Conservation (phyloP, 495 filamentous ascomycete genomes). For the Trichoderma reesei region DNA sequence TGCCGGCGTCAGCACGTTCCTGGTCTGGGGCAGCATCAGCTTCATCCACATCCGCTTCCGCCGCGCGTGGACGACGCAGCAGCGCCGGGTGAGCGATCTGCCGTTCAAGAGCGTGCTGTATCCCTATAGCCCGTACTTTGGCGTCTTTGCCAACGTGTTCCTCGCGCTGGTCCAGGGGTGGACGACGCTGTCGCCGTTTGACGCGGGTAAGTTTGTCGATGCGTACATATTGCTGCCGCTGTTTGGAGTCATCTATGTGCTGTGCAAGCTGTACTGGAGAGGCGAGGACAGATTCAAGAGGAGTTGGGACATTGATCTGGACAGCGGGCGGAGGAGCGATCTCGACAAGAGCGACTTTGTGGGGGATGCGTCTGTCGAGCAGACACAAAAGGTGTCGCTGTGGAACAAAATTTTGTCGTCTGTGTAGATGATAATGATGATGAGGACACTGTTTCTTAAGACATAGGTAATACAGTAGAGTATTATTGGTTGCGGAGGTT, state of each 20-base stretch:
- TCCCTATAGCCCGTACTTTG: conserved; percentile 54
- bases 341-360: conserved; percentile 4
- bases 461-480: too few species aligned
- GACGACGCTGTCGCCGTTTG: conserved; percentile 45
- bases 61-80: conserved; percentile 45
- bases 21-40: conserved; percentile 57
- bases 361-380: background rate
- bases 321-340: conserved; percentile 9
- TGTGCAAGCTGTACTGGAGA: conserved; percentile 39
- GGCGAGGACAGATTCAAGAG: conserved; percentile 2
- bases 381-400: background rate
- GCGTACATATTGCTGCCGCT: conserved; percentile 60
- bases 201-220: conserved; percentile 50
- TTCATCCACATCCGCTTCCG: conserved; percentile 62
- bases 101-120: conserved; percentile 52
- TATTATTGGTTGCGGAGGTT: too few species aligned
- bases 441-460: too few species aligned
- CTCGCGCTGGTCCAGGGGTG: conserved; percentile 57
- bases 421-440: background rate
- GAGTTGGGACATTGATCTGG: conserved; percentile 7
- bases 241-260: conserved; percentile 48
- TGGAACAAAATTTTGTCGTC: conserved; percentile 6
- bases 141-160: conserved; percentile 50
- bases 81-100: conserved; percentile 39
- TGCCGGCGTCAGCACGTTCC: conserved; percentile 49